phyloP scores from a whole-genome alignment of 352 stramenopile genomes.

The Globisporangium lucens region DNA sequence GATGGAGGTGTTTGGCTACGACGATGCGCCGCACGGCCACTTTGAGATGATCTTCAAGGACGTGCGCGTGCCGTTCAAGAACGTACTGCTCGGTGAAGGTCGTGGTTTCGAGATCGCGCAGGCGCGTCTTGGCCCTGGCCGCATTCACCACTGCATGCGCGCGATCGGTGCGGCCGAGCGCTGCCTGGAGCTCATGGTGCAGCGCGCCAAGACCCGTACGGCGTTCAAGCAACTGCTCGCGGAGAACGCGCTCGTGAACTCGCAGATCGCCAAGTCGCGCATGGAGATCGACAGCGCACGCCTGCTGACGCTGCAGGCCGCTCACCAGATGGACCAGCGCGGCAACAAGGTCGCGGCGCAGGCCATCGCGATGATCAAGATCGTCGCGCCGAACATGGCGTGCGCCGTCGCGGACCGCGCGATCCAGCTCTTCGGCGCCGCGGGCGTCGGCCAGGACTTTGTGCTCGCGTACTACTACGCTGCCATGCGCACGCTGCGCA shows the following conservation, averaged over 20 bases:
- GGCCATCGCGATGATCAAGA: constrained; percentile 97
- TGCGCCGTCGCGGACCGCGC: constrained; percentile 88
- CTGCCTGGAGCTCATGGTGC: constrained; percentile 79
- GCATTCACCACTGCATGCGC: constrained; percentile 99
- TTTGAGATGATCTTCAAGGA: constrained; percentile 96
- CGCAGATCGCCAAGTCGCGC: constrained; percentile 80
- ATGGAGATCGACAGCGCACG: constrained; percentile 82
- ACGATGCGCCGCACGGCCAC: constrained; percentile 95
- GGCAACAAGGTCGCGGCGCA: constrained; percentile 87
- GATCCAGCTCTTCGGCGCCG: constrained; percentile 80
- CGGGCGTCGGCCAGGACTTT: constrained; percentile 92
- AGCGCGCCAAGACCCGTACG: constrained; percentile 91
- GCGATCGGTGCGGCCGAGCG: constrained; percentile 89
- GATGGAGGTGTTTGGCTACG: constrained; percentile 95
- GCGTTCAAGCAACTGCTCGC: constrained; percentile 94
- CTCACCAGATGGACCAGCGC: constrained; percentile 86
- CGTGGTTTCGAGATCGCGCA: constrained; percentile 89
- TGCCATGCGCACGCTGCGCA: constrained; percentile 88
- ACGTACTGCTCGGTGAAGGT: constrained; percentile 76
- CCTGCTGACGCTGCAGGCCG: constrained; percentile 86
- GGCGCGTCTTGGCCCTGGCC: constrained; percentile 91
- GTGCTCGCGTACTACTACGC: constrained; percentile 91
- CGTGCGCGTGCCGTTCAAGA: constrained; percentile 88
- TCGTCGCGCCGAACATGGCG: constrained; percentile 91
- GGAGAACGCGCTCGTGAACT: constrained; percentile 75